These are phyloP conservation scores for Trichophyton simii DNA, from an alignment of 2,329 filamentous ascomycete genomes.

Conservation along the genomic window DNA sequence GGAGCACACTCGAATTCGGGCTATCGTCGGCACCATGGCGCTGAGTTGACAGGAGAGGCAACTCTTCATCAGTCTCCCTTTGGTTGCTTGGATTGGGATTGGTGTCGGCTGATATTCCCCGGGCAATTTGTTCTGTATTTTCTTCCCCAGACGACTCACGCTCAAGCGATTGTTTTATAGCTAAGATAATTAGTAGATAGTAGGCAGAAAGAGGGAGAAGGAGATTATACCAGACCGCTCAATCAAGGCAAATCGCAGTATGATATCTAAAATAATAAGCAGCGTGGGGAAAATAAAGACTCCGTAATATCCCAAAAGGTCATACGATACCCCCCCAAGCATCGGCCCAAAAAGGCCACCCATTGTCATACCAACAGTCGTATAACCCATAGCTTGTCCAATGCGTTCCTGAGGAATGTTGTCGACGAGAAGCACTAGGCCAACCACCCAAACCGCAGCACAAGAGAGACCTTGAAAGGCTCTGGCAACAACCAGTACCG, in stretches of 20 bases:
- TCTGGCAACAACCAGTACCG: constrained; percentile 40
- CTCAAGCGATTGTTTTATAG: no score
- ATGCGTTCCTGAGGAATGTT: constrained; percentile 45
- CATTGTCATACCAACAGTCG: constrained; percentile 44
- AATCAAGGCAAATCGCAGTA: constrained; percentile 46
- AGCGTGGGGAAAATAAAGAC: constrained; percentile 47
- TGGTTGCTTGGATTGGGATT: not conserved
- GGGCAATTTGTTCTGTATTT: not conserved
- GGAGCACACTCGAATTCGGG: no score
- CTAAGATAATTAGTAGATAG: no score
- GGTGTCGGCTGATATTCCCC: not conserved
- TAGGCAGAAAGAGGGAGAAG: no score
- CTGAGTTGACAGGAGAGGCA: not conserved
- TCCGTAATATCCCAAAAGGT: constrained; percentile 44
- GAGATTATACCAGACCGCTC: constrained; percentile 25
- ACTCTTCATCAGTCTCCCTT: not conserved
- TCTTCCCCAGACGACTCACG: not conserved
- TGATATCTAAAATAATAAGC: constrained; percentile 45
- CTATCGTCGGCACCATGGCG: no score
- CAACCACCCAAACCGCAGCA: constrained; percentile 48
- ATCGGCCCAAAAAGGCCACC: constrained; percentile 47
- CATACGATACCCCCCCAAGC: constrained; percentile 49
- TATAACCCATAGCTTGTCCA: constrained; percentile 49
- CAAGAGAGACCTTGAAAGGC: constrained; percentile 46
- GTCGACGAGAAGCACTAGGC: constrained; percentile 47